Evolutionary conservation across 1,139 yeast genomes (phyloP).

Genomic region (Yamadazyma diddensiae): DNA sequence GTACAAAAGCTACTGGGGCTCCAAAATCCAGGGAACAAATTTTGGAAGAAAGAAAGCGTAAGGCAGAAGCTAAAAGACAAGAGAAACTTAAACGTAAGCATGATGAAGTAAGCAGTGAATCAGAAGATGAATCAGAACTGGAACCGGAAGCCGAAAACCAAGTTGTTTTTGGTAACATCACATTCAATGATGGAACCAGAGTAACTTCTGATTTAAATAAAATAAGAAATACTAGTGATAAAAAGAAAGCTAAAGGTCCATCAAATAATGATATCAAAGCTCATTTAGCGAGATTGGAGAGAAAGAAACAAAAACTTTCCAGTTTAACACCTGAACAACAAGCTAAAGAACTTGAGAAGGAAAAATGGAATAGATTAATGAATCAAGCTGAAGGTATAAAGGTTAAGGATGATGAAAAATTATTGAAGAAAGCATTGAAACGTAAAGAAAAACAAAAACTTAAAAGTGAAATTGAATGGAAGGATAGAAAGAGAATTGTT

Average conservation of each 20-base stretch:
- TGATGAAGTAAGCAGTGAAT: constrained; percentile 35
- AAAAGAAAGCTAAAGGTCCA: constrained; percentile 71
- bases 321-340: constrained; percentile 64
- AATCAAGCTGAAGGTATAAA: constrained; percentile 87
- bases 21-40: constrained; percentile 79
- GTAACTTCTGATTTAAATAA: constrained; percentile 73
- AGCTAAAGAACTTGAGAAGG: constrained; percentile 61
- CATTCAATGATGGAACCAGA: constrained; percentile 77
- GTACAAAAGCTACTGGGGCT: constrained; percentile 75
- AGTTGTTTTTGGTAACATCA: constrained; percentile 78
- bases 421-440: constrained; percentile 81
- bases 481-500: constrained; percentile 77
- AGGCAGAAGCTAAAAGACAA: constrained; percentile 38
- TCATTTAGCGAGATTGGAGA: constrained; percentile 73
- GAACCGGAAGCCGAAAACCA: constrained; percentile 39
- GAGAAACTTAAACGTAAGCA: constrained; percentile 37
- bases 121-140: constrained; percentile 28
- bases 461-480: constrained; percentile 84
- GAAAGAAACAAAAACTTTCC: constrained; percentile 63
- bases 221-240: constrained; percentile 50
- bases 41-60: constrained; percentile 52
- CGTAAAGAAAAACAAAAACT: constrained; percentile 77
- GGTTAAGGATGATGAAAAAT: constrained; percentile 83
- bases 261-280: constrained; percentile 82
- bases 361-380: constrained; percentile 81